Evolutionary conservation across 345 rosid species (phyloP).

Genomic region (Eucalyptus leucophloia): DNA sequence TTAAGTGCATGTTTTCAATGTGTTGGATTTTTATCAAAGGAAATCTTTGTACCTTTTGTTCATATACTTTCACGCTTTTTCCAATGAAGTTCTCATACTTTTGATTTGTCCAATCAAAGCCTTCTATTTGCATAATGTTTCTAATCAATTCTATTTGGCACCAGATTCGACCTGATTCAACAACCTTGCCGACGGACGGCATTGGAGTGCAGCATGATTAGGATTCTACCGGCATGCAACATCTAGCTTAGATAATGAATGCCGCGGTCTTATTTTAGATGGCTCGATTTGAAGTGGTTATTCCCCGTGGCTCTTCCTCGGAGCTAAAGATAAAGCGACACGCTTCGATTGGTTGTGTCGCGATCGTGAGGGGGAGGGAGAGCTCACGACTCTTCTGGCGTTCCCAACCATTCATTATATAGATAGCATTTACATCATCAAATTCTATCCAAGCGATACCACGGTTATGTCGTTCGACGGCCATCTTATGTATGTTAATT

Average conservation of each 20-base stretch:
- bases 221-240: neutral
- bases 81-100: neutral
- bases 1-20: neutral
- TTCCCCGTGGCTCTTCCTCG: neutral
- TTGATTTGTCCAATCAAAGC: neutral
- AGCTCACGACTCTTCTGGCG: neutral
- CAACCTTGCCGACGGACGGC: neutral
- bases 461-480: accelerated
- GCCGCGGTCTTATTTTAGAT: neutral
- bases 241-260: neutral
- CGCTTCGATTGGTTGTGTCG: neutral
- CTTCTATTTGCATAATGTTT: neutral
- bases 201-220: neutral
- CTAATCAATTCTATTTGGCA: neutral
- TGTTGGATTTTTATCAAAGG: neutral
- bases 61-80: neutral
- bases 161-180: neutral
- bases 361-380: neutral
- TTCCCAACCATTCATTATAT: neutral
- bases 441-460: neutral
- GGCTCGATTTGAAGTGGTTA: neutral
- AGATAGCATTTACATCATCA: neutral
- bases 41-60: neutral
- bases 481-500: neutral
- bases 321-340: neutral